These are phyloP conservation scores for Quercus wislizeni DNA, from an alignment of 306 rosid species.

Conservation along the genomic window DNA sequence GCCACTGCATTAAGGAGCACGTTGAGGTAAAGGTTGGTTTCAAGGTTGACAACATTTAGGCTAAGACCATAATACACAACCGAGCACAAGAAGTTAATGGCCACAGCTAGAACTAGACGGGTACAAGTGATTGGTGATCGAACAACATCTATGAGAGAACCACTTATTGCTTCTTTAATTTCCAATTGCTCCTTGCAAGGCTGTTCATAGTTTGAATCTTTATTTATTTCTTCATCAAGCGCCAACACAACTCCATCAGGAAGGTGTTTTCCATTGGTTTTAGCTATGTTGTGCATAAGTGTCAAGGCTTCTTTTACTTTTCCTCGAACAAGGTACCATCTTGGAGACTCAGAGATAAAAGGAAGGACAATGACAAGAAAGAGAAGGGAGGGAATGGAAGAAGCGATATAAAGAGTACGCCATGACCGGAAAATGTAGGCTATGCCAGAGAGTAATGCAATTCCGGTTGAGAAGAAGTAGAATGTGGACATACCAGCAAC, in stretches of 20 bases:
- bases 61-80: slow-evolving; percentile 87
- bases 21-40: slow-evolving; percentile 62
- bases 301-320: slow-evolving; percentile 51
- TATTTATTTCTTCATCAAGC: slow-evolving; percentile 54
- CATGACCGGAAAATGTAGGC: slow-evolving; percentile 66
- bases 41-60: slow-evolving; percentile 64
- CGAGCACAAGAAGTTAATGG: slow-evolving; percentile 55
- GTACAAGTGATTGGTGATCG: slow-evolving; percentile 52
- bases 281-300: slow-evolving; percentile 65
- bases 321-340: slow-evolving; percentile 90
- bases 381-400: slow-evolving; percentile 74
- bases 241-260: slow-evolving; percentile 47
- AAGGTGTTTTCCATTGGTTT: slow-evolving; percentile 49
- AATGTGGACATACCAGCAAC: slow-evolving; percentile 80
- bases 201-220: not conserved
- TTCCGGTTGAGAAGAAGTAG: slow-evolving; percentile 88
- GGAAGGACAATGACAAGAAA: slow-evolving; percentile 57
- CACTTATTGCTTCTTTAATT: slow-evolving; percentile 36
- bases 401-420: slow-evolving; percentile 68
- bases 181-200: not conserved
- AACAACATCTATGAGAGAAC: slow-evolving; percentile 64
- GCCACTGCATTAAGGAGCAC: slow-evolving; percentile 77
- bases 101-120: slow-evolving; percentile 59
- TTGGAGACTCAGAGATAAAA: slow-evolving; percentile 80
- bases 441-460: slow-evolving; percentile 57